phyloP scores from a whole-genome alignment of 2,329 filamentous ascomycete species.

The Xylariaceae sp. region DNA sequence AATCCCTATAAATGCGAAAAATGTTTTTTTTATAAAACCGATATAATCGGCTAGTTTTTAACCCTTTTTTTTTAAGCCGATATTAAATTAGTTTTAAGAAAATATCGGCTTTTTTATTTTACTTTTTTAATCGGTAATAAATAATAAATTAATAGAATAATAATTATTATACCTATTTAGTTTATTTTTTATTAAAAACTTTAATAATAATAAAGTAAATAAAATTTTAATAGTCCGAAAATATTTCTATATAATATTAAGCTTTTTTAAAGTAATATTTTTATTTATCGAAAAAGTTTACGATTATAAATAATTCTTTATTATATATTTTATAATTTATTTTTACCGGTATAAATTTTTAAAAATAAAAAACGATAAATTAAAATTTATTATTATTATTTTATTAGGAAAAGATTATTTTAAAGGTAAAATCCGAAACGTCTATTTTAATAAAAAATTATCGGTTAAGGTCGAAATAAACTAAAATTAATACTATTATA shows the following conservation, averaged over 20 bases:
- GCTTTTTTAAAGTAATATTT: conserved; percentile 21
- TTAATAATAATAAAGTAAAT: conserved; percentile 31
- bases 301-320: conserved; percentile 41
- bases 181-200: conserved; percentile 28
- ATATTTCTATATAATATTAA: conserved; percentile 8
- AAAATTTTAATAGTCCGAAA: conserved; percentile 30
- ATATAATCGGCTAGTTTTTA: too few relatives aligned
- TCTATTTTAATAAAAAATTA: conserved; percentile 29
- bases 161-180: conserved; percentile 17
- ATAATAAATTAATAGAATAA: conserved; percentile 29
- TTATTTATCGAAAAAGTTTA: conserved; percentile 32
- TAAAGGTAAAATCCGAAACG: conserved; percentile 20
- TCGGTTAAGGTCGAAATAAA: not conserved
- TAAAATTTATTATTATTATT: conserved; percentile 2
- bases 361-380: conserved; percentile 20
- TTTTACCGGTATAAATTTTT: conserved; percentile 15
- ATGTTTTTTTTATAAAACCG: too few relatives aligned
- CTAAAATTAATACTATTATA: not conserved
- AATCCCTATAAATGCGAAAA: too few relatives aligned
- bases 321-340: conserved; percentile 40
- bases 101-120: not conserved
- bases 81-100: not conserved
- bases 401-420: conserved; percentile 1
- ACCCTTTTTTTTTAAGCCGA: too few relatives aligned
- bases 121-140: conserved; percentile 6